Conservation (phyloP, 2,329 filamentous ascomycete species). For the Incumbomyces delicatus region DNA sequence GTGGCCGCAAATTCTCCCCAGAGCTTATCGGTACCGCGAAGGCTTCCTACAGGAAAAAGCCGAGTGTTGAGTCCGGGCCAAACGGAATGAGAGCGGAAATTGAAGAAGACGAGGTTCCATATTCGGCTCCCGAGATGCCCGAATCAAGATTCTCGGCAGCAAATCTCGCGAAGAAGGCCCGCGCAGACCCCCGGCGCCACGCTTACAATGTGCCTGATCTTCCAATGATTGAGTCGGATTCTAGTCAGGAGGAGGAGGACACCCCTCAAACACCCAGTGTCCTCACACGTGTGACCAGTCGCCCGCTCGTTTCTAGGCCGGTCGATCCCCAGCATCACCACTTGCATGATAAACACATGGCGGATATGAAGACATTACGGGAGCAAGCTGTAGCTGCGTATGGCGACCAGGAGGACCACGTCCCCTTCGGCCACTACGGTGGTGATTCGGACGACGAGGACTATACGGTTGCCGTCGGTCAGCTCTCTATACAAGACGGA, state of each 20-base stretch:
- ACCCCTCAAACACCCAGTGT: conserved; percentile 35
- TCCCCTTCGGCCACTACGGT: conserved; percentile 39
- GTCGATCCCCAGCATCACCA: conserved; percentile 44
- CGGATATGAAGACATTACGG: conserved; percentile 62
- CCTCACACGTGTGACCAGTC: conserved; percentile 22
- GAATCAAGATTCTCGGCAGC: conserved; percentile 39
- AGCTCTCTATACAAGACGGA: conserved; percentile 21
- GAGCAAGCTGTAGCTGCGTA: conserved; percentile 48
- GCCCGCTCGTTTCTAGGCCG: neutral
- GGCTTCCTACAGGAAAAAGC: conserved; percentile 57
- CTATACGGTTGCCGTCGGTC: conserved; percentile 20
- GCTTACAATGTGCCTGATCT: conserved; percentile 54
- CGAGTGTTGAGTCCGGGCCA: conserved; percentile 36
- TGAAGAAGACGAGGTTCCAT: conserved; percentile 55
- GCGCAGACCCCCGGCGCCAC: conserved; percentile 35
- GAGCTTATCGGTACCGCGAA: conserved; percentile 73
- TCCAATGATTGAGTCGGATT: conserved; percentile 50
- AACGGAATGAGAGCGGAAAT: conserved; percentile 57
- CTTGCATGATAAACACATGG: conserved; percentile 65
- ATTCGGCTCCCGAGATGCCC: conserved; percentile 7
- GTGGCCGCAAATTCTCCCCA: conserved; percentile 54
- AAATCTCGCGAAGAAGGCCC: conserved; percentile 27
- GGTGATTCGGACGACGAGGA: conserved; percentile 26
- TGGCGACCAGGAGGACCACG: conserved; percentile 38
- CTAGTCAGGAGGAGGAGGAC: conserved; percentile 41